phyloP scores from a whole-genome alignment of 306 rosid genomes.

The Pyrus communis region DNA sequence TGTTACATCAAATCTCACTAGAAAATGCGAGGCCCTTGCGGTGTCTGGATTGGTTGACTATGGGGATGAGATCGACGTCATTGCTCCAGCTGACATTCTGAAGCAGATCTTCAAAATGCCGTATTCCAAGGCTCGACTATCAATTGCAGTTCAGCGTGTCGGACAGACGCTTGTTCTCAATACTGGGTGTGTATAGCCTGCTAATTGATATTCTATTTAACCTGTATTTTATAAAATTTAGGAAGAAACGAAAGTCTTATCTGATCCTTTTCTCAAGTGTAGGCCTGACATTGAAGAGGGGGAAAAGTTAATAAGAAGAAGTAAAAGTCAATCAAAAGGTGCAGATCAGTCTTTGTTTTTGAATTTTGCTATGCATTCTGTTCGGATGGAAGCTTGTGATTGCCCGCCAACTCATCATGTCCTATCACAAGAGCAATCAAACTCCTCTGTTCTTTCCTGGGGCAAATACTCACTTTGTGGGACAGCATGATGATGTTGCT shows the following conservation, averaged over 20 bases:
- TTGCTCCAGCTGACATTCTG: slow-evolving; percentile 87
- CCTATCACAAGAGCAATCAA: slow-evolving; percentile 48
- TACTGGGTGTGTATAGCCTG: slow-evolving; percentile 56
- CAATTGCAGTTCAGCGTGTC: slow-evolving; percentile 82
- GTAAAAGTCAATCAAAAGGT: slow-evolving; percentile 71
- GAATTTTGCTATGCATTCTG: slow-evolving; percentile 97
- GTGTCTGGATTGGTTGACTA: slow-evolving; percentile 85
- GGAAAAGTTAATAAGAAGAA: slow-evolving; percentile 82
- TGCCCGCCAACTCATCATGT: slow-evolving; percentile 77
- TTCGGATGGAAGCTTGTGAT: slow-evolving; percentile 98
- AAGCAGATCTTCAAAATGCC: slow-evolving; percentile 98
- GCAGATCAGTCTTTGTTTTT: slow-evolving; percentile 80
- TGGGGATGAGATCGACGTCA: slow-evolving; percentile 93
- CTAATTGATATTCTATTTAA: slow-evolving; percentile 5
- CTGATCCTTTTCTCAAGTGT: slow-evolving; percentile 22
- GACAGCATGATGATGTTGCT: slow-evolving; percentile 38
- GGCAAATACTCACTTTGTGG: slow-evolving; percentile 45
- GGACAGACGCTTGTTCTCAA: slow-evolving; percentile 86
- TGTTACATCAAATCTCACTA: slow-evolving; percentile 63
- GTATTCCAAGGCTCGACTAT: slow-evolving; percentile 85
- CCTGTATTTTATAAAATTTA: neutral
- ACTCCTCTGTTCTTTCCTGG: slow-evolving; percentile 72
- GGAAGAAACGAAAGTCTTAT: neutral
- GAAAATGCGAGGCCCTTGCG: slow-evolving; percentile 89
- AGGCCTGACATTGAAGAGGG: slow-evolving; percentile 96